Evolutionary conservation across 2,329 filamentous ascomycete genomes (phyloP), one percentile per base, ranked within the genome.

Genomic region (Hawksworthiomyces lignivorus): DNA sequence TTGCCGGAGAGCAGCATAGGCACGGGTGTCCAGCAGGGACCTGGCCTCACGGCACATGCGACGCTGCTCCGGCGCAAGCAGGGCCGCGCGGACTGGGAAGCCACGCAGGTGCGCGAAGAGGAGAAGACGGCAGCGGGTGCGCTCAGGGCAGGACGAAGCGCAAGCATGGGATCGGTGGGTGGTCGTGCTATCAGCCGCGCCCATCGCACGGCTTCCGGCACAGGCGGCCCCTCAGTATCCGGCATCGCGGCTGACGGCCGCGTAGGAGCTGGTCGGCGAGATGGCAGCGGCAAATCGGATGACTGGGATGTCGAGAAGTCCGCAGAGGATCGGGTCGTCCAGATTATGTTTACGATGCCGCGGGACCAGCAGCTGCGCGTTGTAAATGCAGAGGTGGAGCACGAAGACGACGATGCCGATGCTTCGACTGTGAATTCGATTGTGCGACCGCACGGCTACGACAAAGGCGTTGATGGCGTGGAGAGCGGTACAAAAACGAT

Each of bases 301-400:
- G 82, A 87, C 41, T 86, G 84, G 84, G 84, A 88, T 52, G 77
- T 89, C 29, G 84, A 89, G 58, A 70, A 73, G 42, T 83, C 84
- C 3, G 75, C 83, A 2, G 80, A 87, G 62, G 75, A 75, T 45
- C 65, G 83, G 18, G 68, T 85, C 8, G 84, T 89, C 47, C 84
- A 89, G 60, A 76, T 87, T 56, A 92, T 94, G 77, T 97, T 95
- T 61, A 96, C 90, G 1, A 87, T 96, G 46, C 90, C 92, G 3
- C 87, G 83, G 59, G 84, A 90, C 61, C 78, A 80, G 52, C 78
- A 80, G 52, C 63, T 97, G 48, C 69, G 90, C 20, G 88, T 97
- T n/a, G 90, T 96, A 17, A 97, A 97, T 59, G 82, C 77, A 38
- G 83, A 83, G 48, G 57, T 69, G 26, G 67, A 69, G 48, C 59